Conservation (phyloP, 2,329 filamentous ascomycete genomes). For the Lecanosticta acicola region DNA sequence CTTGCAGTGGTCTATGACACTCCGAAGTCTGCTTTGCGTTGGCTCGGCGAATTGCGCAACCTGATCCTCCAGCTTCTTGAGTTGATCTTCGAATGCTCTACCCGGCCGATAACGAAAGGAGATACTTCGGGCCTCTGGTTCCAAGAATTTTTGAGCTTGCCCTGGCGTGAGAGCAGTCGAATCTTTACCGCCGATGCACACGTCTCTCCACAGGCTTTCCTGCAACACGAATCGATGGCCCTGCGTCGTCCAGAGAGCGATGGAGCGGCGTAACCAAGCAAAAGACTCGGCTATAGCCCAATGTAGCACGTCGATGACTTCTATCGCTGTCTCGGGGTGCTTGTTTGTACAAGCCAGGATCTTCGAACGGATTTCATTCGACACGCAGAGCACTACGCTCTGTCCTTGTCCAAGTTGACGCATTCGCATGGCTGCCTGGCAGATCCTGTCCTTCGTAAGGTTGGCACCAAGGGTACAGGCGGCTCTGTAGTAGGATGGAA, state of each 20-base stretch:
- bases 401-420: constrained; percentile 61
- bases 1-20: not conserved
- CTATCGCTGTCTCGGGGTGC: constrained; percentile 32
- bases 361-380: constrained; percentile 53
- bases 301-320: constrained; percentile 51
- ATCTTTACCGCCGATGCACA: not conserved
- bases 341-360: constrained; percentile 34
- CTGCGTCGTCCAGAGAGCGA: constrained; percentile 58
- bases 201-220: constrained; percentile 5
- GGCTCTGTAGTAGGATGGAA: constrained; percentile 55
- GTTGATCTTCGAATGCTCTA: constrained; percentile 6
- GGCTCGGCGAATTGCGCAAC: constrained; percentile 45
- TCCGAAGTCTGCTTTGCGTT: not conserved
- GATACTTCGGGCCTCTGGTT: constrained; percentile 51
- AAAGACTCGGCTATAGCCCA: constrained; percentile 58
- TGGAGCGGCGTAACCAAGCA: constrained; percentile 42
- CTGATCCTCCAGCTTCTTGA: constrained; percentile 18
- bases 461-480: constrained; percentile 61
- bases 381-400: constrained; percentile 55
- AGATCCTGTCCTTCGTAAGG: constrained; percentile 62
- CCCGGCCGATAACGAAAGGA: constrained; percentile 44
- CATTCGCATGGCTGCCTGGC: constrained; percentile 69
- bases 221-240: constrained; percentile 45
- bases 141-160: constrained; percentile 44
- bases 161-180: constrained; percentile 12